These are phyloP conservation scores for Suillus fuscotomentosus DNA, from an alignment of 768 basidiomycete genomes.

Conservation along the genomic window DNA sequence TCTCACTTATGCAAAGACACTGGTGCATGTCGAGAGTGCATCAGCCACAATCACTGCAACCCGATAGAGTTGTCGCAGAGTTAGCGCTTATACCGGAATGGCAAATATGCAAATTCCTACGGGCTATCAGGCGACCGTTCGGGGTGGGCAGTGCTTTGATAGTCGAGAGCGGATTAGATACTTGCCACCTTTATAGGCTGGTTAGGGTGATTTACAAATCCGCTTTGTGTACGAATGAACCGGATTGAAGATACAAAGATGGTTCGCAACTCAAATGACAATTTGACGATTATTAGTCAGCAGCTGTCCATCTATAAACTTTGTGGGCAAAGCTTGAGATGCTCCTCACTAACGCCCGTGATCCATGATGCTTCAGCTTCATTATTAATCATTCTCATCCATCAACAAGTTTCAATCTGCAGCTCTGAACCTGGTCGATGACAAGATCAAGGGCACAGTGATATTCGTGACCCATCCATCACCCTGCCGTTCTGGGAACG, in stretches of 20 bases:
- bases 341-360: background rate
- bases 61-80: no score
- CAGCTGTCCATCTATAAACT: background rate
- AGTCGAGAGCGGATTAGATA: no score
- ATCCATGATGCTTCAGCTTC: background rate
- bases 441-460: constrained; percentile 33
- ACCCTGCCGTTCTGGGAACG: constrained; percentile 33
- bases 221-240: no score
- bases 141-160: no score
- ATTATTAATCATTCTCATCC: no score
- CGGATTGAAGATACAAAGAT: no score
- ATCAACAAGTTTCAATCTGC: constrained; percentile 24
- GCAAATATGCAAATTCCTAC: no score
- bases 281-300: background rate
- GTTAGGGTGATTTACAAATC: no score
- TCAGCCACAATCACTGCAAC: no score
- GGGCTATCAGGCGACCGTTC: no score
- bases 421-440: constrained; percentile 49
- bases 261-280: background rate
- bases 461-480: constrained; percentile 27
- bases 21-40: background rate
- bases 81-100: no score
- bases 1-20: background rate
- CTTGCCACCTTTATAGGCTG: no score
- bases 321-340: background rate